Evolutionary conservation across 371 early-diverging fungal genomes (phyloP).

Genomic region (Mortierella sp.): DNA sequence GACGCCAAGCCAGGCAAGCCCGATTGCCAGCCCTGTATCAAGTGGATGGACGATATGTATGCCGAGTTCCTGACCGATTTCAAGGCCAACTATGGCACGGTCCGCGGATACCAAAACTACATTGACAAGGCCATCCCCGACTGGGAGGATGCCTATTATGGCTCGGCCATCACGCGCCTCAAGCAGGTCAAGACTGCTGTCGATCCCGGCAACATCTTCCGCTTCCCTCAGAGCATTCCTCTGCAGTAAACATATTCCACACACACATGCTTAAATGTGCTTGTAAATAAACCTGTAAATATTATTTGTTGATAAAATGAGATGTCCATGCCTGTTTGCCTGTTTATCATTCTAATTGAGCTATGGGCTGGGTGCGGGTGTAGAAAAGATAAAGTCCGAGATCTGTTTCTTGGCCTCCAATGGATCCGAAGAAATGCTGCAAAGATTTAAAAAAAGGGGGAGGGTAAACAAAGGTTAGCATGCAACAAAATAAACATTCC

Average conservation of each 20-base stretch:
- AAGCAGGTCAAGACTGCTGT: constrained; percentile 44
- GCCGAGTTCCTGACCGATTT: constrained; percentile 41
- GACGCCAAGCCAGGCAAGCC: constrained; percentile 22
- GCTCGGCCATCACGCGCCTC: constrained; percentile 37
- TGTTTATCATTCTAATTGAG: not conserved
- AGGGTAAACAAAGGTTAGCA: not conserved
- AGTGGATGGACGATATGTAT: constrained; percentile 47
- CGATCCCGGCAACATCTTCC: constrained; percentile 57
- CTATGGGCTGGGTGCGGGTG: constrained; percentile 21
- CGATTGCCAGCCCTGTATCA: constrained; percentile 34
- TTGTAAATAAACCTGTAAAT: constrained; percentile 7
- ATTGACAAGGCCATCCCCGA: constrained; percentile 49
- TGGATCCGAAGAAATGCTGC: constrained; percentile 47
- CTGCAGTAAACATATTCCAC: not conserved
- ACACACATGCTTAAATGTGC: no score
- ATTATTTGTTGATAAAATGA: not conserved
- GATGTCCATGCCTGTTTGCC: not conserved
- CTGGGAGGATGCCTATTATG: constrained; percentile 56
- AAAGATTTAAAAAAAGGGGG: not conserved
- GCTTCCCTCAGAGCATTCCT: constrained; percentile 57
- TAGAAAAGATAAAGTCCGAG: constrained; percentile 38
- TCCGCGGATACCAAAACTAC: constrained; percentile 55
- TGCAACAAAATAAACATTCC: not conserved
- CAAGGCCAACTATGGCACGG: constrained; percentile 22
- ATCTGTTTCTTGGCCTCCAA: constrained; percentile 51